A percentile compares a stretch with the other conserved stretches of the same genome.
Evolutionary conservation across 2,329 filamentous ascomycete species (phyloP).

Genomic region (Colletotrichum sublineola): DNA sequence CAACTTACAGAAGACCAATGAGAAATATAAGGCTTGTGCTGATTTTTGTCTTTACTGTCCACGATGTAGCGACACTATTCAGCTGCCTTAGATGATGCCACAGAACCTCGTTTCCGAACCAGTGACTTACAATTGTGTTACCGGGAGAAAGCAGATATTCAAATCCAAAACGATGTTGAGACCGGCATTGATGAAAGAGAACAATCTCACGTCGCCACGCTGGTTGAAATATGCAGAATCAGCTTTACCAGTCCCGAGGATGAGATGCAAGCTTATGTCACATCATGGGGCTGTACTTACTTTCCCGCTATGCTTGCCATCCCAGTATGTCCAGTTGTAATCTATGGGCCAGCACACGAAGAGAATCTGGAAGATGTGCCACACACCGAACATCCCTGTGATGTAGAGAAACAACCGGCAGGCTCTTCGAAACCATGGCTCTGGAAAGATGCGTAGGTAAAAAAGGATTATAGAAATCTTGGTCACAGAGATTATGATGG

Average conservation of each 20-base stretch:
- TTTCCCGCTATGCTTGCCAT: background rate
- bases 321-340: constrained; percentile 9
- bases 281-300: background rate
- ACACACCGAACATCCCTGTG: background rate
- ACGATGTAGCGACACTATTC: background rate
- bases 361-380: background rate
- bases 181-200: background rate
- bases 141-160: background rate
- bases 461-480: background rate
- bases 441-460: background rate
- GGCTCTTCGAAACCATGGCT: background rate
- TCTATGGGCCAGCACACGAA: background rate
- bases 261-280: background rate
- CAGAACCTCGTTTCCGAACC: fast-evolving
- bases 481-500: background rate
- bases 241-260: background rate
- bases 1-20: background rate
- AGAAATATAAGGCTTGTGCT: background rate
- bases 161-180: constrained; percentile 4
- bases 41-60: background rate
- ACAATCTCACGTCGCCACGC: background rate
- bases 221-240: background rate
- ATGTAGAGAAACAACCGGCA: background rate
- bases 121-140: background rate
- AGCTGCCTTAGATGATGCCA: background rate